phyloP scores from a whole-genome alignment of 1,284 basidiomycete genomes.

The Cutaneotrichosporon sp. region DNA sequence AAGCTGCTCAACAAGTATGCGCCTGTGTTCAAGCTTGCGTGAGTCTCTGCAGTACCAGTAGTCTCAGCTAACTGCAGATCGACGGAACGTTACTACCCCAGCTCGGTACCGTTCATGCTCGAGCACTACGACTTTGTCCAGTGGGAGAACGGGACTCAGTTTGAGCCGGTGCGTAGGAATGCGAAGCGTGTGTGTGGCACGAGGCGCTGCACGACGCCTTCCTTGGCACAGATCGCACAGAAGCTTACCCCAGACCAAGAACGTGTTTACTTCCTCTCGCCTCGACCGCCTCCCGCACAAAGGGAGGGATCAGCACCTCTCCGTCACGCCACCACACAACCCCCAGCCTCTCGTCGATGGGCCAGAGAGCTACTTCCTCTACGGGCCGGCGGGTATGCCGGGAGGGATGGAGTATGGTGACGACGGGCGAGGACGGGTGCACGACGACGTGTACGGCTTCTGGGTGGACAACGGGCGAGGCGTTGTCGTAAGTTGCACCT shows the following conservation, averaged over 20 bases:
- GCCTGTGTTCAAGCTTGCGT: constrained; percentile 49
- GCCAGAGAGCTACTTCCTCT: constrained; percentile 36
- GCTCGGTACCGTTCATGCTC: constrained; percentile 49
- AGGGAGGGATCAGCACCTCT: constrained; percentile 30
- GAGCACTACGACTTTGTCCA: constrained; percentile 35
- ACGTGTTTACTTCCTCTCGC: constrained; percentile 20
- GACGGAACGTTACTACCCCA: constrained; percentile 45
- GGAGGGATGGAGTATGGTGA: constrained; percentile 25
- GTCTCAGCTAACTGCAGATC: constrained; percentile 22
- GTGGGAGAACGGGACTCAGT: not conserved
- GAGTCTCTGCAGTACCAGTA: not conserved
- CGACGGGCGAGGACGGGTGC: constrained; percentile 34
- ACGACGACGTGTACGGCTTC: constrained; percentile 48
- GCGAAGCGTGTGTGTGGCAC: not conserved
- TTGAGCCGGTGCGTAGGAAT: constrained; percentile 19
- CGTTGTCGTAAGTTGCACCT: constrained; percentile 45
- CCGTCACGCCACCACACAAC: constrained; percentile 38
- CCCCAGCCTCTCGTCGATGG: constrained; percentile 40
- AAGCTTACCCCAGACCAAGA: not conserved
- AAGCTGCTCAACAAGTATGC: constrained; percentile 42
- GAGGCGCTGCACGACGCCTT: not conserved
- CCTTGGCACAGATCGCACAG: not conserved
- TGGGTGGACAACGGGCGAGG: constrained; percentile 46
- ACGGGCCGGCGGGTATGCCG: constrained; percentile 38
- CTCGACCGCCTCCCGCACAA: constrained; percentile 28